Base-by-base conservation (phyloP, 495 filamentous ascomycete genomes). In the Thermochaetoides thermophila region DNA sequence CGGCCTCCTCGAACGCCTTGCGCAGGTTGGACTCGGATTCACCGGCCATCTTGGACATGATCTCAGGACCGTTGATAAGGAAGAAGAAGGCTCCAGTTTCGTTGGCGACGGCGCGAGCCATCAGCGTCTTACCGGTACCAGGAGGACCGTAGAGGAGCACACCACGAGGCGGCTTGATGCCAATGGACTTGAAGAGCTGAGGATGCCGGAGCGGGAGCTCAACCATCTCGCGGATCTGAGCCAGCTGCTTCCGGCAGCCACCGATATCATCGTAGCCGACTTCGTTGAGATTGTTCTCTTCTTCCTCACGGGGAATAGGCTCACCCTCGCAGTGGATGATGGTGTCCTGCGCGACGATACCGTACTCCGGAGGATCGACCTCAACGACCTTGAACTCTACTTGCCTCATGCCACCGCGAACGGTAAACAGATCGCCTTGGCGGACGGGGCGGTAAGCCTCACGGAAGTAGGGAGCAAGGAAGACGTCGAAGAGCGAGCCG, bases 21-120 rank as follows among this genome's bases (percentile, higher is more conserved):
- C 87, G 76, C 29, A 97, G 61, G 58, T 97, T 97, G 27, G 86
- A 94, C 57, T 96, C 87, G 31, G 87, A 96, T 56, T 96, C 87
- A 69, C 87, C 87, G 21, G 87, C 87, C 87, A 96, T 96, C 72
- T 96, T 96, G 28, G 86, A 94, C 87, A 96, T 96, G 64, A 96
- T 94, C 59, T 96, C 87, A 19, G 87, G 87, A 39, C 84, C 87
- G 63, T 96, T 96, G 72, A 96, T 96, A 20, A 97, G 63, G 74
- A 97, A 97, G 69, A 97, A 97, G 67, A 97, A 97, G 13, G 84
- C 84, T 46, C 87, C 87, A 20, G 87, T 97, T 68, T 97, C 87
- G 60, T 97, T 97, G 57, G 87, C 87, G 34, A 97, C 87, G 40
- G 87, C 87, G 59, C 87, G 84, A 56, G 87, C 87, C 87, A 97